Base-by-base conservation (phyloP, 2,329 filamentous ascomycete species). In the Decorospora gaudefroyi region DNA sequence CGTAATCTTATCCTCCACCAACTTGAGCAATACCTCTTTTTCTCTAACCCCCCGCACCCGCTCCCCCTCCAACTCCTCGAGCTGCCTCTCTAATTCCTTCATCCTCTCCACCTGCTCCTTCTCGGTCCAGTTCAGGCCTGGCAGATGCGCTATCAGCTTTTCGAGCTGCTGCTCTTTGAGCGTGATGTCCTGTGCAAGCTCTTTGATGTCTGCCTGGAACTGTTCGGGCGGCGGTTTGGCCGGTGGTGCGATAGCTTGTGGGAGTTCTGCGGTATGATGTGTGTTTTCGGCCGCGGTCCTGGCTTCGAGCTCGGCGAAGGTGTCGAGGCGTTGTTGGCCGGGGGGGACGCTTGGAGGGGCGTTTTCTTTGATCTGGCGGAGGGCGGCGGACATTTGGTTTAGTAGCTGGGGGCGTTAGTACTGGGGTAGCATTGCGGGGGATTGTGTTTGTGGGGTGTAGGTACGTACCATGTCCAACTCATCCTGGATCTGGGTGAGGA, bases 151-250 rank as follows among this genome's bases (percentile, higher is more conserved):
- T 45, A 92, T 87, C 33, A 93, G 74, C 30, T 82, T 77, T 68
- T 93, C 88, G 50, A 93, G 90, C 72, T 92, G 87, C 72, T 91
- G 87, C 60, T 90, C 86, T 62, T 91, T 90, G 45, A 87, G 69
- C 45, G 92, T 84, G 17, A 93, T 76, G 65, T 92, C 88, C 50
- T 82, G 80, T 25, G 87, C 86, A 39, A 93, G 76, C 68, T 92
- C 88, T 48, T 83, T 76, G 64, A 90, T 80, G 32, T 85, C 82
- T 3, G 80, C 79, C 42, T 80, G 88, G 36, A 82, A 80, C 28
- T 86, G 82, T 7, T 55, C 49, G 40, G 54, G 46, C 0, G 38
- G 51, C 42, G 46, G 44, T 6, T 35, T 42, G 1, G 62, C 55
- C 8, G 51, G 41, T 6, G 50, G 47, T 4, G 34, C 38, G 11